phyloP scores from a whole-genome alignment of 129 eudicot genomes.

The Oenanthe sinensis region DNA sequence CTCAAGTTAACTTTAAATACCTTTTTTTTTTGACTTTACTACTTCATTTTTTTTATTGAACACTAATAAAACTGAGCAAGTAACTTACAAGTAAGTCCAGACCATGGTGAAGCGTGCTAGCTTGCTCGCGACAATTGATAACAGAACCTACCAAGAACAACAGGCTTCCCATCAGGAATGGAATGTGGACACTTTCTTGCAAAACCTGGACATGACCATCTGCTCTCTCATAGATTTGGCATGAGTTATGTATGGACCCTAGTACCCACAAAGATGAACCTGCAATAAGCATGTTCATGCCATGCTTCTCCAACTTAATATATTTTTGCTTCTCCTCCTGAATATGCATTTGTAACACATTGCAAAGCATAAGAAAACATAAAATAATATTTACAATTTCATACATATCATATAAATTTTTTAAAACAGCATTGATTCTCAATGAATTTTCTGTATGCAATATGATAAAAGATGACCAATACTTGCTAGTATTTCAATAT shows the following conservation, averaged over 20 bases:
- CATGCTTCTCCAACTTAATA: constrained; percentile 42
- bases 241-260: constrained; percentile 72
- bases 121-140: constrained; percentile 39
- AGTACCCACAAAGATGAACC: constrained; percentile 62
- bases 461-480: neutral
- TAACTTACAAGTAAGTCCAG: constrained; percentile 38
- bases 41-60: neutral
- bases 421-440: neutral
- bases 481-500: neutral
- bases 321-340: constrained; percentile 60
- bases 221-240: constrained; percentile 67
- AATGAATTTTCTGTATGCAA: neutral
- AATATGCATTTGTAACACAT: neutral
- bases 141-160: constrained; percentile 55
- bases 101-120: constrained; percentile 44
- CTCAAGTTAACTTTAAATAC: neutral
- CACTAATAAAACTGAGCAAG: neutral
- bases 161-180: constrained; percentile 67
- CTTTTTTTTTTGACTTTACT: neutral
- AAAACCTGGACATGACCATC: constrained; percentile 66
- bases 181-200: constrained; percentile 66
- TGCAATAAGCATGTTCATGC: constrained; percentile 55
- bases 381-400: too few relatives aligned
- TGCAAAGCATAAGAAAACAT: neutral
- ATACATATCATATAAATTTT: neutral